Conservation (phyloP, 768 basidiomycete species). For the Phylloporus scabripes region DNA sequence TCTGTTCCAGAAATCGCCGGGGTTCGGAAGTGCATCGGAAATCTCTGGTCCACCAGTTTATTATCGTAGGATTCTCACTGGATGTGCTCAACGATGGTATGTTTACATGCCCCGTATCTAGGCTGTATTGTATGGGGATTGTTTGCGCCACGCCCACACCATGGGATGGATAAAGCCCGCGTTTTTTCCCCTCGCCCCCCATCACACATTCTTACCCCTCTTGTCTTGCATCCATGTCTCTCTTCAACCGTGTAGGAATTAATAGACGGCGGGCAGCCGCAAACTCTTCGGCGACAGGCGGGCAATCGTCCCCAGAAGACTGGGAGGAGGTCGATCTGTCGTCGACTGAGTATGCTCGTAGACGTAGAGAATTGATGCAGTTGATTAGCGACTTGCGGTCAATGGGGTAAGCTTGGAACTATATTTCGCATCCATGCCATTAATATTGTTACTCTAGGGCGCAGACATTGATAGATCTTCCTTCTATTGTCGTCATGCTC, state of each 20-base stretch:
- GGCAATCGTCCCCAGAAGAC: slow-evolving; percentile 11
- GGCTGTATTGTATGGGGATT: background rate
- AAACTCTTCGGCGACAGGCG: background rate
- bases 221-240: slow-evolving; percentile 1
- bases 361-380: slow-evolving; percentile 36
- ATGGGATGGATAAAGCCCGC: slow-evolving; percentile 9
- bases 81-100: background rate
- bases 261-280: background rate
- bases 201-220: background rate
- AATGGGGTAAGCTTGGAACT: slow-evolving; percentile 32
- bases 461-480: slow-evolving; percentile 37
- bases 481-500: slow-evolving; percentile 47
- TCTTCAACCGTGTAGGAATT: background rate
- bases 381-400: slow-evolving; percentile 35
- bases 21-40: background rate
- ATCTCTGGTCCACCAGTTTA: background rate
- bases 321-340: slow-evolving; percentile 21
- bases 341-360: slow-evolving; percentile 36
- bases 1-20: background rate
- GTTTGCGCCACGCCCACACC: background rate
- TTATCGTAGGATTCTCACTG: background rate
- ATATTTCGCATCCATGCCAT: background rate
- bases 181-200: background rate
- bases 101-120: background rate
- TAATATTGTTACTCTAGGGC: slow-evolving; percentile 29